Conservation (phyloP, 257 asterid genomes). For the Orobanche coerulescens region DNA sequence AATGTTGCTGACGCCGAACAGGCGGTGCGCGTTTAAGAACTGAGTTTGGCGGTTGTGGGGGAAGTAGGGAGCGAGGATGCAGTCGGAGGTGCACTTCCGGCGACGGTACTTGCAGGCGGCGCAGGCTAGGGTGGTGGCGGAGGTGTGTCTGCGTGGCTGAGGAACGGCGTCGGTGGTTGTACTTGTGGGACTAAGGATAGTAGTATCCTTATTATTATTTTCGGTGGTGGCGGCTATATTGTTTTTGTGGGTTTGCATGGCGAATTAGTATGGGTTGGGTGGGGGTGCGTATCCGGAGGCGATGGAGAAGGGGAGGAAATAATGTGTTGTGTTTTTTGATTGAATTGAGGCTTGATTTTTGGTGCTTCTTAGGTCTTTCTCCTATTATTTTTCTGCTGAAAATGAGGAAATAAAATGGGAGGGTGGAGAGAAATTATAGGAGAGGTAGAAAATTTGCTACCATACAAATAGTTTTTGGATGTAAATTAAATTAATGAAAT, state of each 20-base stretch:
- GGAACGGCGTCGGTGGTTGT: slow-evolving; percentile 18
- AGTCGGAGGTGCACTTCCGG: slow-evolving; percentile 27
- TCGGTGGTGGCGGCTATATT: not conserved
- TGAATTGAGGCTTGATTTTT: slow-evolving; percentile 39
- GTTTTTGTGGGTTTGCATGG: slow-evolving; percentile 31
- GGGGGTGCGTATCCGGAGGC: slow-evolving; percentile 66
- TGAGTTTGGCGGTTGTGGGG: slow-evolving; percentile 15
- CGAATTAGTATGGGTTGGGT: slow-evolving; percentile 14
- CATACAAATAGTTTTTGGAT: not conserved
- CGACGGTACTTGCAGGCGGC: slow-evolving; percentile 58
- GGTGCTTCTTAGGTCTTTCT: slow-evolving; percentile 23
- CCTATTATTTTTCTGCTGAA: slow-evolving; percentile 15
- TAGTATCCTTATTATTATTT: slow-evolving; percentile 16
- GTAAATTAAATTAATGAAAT: not conserved
- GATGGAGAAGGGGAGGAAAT: slow-evolving; percentile 24
- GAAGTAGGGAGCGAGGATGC: slow-evolving; percentile 37
- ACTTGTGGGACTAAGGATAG: not conserved
- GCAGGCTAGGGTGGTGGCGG: slow-evolving; percentile 28
- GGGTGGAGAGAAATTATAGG: slow-evolving; percentile 19
- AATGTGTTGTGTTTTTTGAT: slow-evolving; percentile 31
- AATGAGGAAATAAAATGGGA: not conserved
- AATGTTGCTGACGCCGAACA: slow-evolving; percentile 34
- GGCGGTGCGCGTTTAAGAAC: slow-evolving; percentile 8
- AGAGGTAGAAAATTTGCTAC: slow-evolving; percentile 6
- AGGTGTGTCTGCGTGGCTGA: slow-evolving; percentile 27